These are phyloP conservation scores for Heritiera fomes DNA, from an alignment of 345 rosid genomes.

Conservation along the genomic window DNA sequence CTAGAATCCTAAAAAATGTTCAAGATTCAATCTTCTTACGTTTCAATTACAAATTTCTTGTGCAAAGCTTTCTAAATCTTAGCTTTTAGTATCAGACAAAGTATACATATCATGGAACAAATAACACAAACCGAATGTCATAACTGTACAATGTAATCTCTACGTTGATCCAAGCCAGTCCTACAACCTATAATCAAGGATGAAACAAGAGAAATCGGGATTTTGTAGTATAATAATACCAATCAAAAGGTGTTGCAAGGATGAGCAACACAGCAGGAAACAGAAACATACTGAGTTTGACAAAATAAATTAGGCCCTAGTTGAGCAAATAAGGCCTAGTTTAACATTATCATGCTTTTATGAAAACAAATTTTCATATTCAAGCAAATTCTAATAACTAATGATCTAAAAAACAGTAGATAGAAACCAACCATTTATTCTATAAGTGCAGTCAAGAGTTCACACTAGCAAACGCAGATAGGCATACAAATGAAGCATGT, in stretches of 20 bases:
- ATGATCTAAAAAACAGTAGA: background rate
- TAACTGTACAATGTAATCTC: background rate
- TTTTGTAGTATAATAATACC: background rate
- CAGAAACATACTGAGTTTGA: background rate
- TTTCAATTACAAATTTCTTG: background rate
- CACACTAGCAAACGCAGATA: background rate
- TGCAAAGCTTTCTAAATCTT: background rate
- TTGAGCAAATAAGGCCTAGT: background rate
- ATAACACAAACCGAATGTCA: background rate
- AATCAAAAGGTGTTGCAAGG: background rate
- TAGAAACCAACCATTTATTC: constrained; percentile 3
- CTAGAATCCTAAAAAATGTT: background rate
- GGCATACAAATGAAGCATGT: background rate
- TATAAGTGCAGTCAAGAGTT: background rate
- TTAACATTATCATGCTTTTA: background rate
- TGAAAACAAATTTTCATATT: background rate
- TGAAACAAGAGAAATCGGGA: background rate
- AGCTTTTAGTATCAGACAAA: background rate
- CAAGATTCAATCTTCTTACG: background rate
- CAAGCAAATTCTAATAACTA: background rate
- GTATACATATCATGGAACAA: background rate
- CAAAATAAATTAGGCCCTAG: background rate
- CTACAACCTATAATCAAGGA: background rate
- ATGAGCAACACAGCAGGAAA: background rate
- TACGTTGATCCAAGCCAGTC: background rate